Evolutionary conservation across 441 rosid species (phyloP).

Genomic region (Theobroma grandiflorum): DNA sequence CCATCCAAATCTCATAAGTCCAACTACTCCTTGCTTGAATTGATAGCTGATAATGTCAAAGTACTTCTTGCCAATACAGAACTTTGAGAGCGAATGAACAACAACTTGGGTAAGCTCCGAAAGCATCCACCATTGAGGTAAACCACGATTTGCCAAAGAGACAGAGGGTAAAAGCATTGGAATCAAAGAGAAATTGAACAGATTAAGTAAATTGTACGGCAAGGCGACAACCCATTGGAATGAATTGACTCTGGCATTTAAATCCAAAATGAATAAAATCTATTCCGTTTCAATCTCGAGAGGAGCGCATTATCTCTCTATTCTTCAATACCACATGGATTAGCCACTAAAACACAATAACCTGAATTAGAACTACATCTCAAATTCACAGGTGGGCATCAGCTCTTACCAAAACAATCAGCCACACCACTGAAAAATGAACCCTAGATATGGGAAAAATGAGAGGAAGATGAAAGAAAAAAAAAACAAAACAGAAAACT

Average conservation of each 20-base stretch:
- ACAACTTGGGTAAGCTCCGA: too few species aligned
- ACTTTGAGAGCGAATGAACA: too few species aligned
- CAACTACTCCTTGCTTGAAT: too few species aligned
- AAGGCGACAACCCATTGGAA: neutral
- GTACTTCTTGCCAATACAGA: too few species aligned
- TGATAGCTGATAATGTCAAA: too few species aligned
- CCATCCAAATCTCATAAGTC: too few species aligned
- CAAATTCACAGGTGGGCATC: conserved; percentile 55
- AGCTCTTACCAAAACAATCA: conserved; percentile 59
- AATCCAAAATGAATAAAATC: conserved; percentile 34
- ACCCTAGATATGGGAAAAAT: conserved; percentile 50
- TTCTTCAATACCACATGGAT: conserved; percentile 37
- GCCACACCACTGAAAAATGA: conserved; percentile 55
- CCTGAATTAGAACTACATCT: conserved; percentile 44
- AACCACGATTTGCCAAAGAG: too few species aligned
- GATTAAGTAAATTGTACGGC: neutral
- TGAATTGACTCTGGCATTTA: neutral
- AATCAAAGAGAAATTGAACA: too few species aligned
- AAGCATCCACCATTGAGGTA: too few species aligned
- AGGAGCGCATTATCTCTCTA: conserved; percentile 40
- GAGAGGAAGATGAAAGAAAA: neutral
- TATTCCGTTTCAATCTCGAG: conserved; percentile 35
- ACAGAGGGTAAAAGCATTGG: too few species aligned
- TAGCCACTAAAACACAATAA: conserved; percentile 37
- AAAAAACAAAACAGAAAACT: conserved; percentile 28